Base-by-base conservation (phyloP, 2,329 filamentous ascomycete genomes). In the Truncatella angustata region DNA sequence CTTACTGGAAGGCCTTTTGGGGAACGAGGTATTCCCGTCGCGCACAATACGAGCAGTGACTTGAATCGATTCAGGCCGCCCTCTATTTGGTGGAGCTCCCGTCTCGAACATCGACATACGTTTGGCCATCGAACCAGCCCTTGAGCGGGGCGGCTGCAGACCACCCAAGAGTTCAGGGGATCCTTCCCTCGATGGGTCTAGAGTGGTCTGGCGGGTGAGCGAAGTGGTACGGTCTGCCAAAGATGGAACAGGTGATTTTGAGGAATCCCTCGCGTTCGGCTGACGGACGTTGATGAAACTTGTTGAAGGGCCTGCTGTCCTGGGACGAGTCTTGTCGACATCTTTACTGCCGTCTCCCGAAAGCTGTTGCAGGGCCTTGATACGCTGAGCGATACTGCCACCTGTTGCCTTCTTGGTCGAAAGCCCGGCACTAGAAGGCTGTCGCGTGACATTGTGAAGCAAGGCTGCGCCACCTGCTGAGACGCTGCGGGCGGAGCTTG, bases 351-450 rank as follows among this genome's bases (percentile, higher is more conserved):
- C 56, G 64, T 44, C 28, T 65, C 78, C 71, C 54, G 86, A 79
- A 58, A 94, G 79, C 68, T 91, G 92, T 66, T 96, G 90, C 49
- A 99, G 76, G 5, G 92, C 91, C 70, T 96, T 95, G 68, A 97
- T 97, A 37, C 94, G 87, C 67, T 93, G 90, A 3, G 93, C 95
- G 55, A 99, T 97, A 60, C 90, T 91, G 7, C 89, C 91, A 6
- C 91, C 92, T 62, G 90, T 94, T 58, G 86, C 79, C 67, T 92
- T 95, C 66, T 89, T 91, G 3, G 82, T 75, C 43, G 79, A 73
- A 46, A 87, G 64, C 48, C 79, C 78, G 12, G 80, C 66, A 12
- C 69, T 70, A 40, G 65, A 68, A 26, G 75, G 70, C 59, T 82
- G 80, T 56, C 79, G 81, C 6, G 73, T 74, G 44, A 80, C 72